phyloP scores from a whole-genome alignment of 257 asterid species.

The Cinchona pubescens region DNA sequence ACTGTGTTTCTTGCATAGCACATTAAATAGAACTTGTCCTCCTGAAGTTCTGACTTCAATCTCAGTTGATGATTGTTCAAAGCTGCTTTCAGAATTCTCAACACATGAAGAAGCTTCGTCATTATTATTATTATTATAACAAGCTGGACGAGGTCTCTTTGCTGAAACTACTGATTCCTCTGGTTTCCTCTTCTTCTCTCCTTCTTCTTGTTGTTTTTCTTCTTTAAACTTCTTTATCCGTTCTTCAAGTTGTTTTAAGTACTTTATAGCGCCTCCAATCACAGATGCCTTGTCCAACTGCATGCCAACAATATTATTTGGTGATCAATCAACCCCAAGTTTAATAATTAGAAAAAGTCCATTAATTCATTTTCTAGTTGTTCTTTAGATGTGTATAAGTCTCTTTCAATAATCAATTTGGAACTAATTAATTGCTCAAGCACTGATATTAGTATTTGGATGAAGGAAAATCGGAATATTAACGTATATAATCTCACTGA shows the following conservation, averaged over 20 bases:
- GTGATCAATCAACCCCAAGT: background rate
- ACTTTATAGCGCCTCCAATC: background rate
- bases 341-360: background rate
- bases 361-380: background rate
- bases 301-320: background rate
- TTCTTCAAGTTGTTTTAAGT: background rate
- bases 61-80: background rate
- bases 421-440: slow-evolving; percentile 27
- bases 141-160: background rate
- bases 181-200: background rate
- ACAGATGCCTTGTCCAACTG: background rate
- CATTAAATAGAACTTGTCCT: background rate
- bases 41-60: background rate
- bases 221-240: background rate
- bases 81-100: background rate
- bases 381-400: too few species aligned
- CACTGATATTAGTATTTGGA: too few species aligned
- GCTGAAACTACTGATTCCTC: background rate
- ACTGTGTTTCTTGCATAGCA: background rate
- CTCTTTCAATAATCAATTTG: too few species aligned
- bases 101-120: background rate
- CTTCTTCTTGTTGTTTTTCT: background rate
- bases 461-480: too few species aligned
- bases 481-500: too few species aligned
- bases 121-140: background rate